Base-by-base conservation (phyloP, 306 rosid genomes). In the Prunus armeniaca region DNA sequence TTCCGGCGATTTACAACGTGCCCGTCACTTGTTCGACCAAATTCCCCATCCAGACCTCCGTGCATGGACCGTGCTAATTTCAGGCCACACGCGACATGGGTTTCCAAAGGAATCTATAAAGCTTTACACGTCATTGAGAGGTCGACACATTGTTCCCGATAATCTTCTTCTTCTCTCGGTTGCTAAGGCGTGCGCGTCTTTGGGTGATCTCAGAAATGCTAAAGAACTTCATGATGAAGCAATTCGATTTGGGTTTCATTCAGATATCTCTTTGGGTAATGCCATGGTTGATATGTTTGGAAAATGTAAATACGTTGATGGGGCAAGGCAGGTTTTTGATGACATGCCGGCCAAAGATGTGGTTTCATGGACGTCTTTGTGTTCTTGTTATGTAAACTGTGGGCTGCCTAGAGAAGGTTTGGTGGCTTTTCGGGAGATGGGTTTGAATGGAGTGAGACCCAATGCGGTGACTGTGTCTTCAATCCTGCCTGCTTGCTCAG, bases 21-120 rank as follows among this genome's bases (percentile, higher is more conserved):
- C 88, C 55, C 86, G 79, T 51, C 82, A 79, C 75, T 50, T 88
- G 85, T 86, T 88, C 64, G 88, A 83, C 22, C 74, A 79, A 81
- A 85, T 86, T 86, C 62, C 72, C 56, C 51, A 81, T 67, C 86
- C 81, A 83, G 79, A 88, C 69, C 79, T 84, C 8, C 80, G 34
- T 34, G 80, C 84, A 70, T 85, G 89, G 83, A 80, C 83, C 46
- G 15, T 86, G 22, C 50, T 88, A 18, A 83, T 88, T 17, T 88
- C 92, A 28, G 82, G 83, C 76, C 67, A 81, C 81, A 77, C 86
- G 4, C 22, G 71, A 67, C 66, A 60, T 46, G 88, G 92, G 19
- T 71, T 67, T 50, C 77, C 79, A 52, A 77, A 73, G 20, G 88
- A 83, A 45, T 79, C 89, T 22, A 38, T 88, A 58, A 68, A 67